Conservation (phyloP, 139 green algal genomes). For the Astrephomene gubernaculifera region DNA sequence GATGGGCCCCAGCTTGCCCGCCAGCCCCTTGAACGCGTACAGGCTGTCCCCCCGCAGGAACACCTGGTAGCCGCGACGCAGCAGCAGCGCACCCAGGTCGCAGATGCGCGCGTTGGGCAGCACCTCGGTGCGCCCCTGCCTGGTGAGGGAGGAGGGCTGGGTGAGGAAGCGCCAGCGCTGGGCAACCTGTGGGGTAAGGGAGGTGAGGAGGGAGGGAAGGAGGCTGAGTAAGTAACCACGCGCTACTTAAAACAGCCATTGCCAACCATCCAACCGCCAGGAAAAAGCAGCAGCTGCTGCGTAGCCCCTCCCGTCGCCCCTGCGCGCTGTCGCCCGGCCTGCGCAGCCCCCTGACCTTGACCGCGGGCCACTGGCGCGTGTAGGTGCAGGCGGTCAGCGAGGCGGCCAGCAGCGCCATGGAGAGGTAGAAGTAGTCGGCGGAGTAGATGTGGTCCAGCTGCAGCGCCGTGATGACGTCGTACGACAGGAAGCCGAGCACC, state of each 20-base stretch:
- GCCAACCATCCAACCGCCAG: background rate
- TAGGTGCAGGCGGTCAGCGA: conserved; percentile 94
- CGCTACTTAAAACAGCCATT: background rate
- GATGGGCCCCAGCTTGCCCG: conserved; percentile 93
- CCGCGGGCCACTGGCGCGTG: conserved; percentile 91
- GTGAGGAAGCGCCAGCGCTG: conserved; percentile 79
- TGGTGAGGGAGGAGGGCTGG: conserved; percentile 43
- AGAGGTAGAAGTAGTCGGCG: conserved; percentile 88
- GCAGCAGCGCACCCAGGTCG: conserved; percentile 79
- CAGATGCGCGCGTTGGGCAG: conserved; percentile 76
- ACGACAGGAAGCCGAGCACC: conserved; percentile 88
- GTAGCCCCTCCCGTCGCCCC: background rate
- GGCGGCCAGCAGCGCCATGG: conserved; percentile 85
- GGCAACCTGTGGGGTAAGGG: conserved; percentile 63
- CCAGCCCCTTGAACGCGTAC: conserved; percentile 98
- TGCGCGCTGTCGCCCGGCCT: background rate
- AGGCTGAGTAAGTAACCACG: background rate
- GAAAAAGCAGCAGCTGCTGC: no score
- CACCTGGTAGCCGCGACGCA: conserved; percentile 85
- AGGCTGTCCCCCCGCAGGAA: conserved; percentile 86
- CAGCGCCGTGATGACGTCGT: conserved; percentile 72
- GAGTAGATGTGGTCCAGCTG: conserved; percentile 94
- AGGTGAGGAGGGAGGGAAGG: background rate
- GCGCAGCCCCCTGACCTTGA: conserved; percentile 66
- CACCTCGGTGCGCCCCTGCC: conserved; percentile 63